Percentiles rank a stretch among this genome's conserved stretches.
phyloP scores from a whole-genome alignment of 176 grass and related monocot species.

The Bromus sterilis region DNA sequence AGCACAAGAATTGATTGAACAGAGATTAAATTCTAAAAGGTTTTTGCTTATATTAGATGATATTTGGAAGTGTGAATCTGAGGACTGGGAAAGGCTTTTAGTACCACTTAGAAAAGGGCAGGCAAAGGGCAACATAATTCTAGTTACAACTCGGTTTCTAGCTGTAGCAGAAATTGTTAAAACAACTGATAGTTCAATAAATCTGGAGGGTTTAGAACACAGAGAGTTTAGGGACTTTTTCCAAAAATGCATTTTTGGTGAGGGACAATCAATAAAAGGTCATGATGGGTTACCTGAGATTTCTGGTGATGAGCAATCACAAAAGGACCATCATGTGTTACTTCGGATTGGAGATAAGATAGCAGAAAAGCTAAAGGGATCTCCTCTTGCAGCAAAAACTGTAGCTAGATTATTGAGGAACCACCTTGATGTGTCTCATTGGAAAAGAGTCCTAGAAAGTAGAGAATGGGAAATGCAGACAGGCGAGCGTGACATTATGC shows the following conservation, averaged over 20 bases:
- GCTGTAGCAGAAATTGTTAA: not conserved
- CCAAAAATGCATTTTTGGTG: not conserved
- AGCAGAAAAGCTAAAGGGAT: not conserved
- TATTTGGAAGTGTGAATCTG: not conserved
- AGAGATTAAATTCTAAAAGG: not conserved
- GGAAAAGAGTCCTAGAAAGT: not conserved
- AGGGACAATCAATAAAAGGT: not conserved
- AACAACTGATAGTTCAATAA: not conserved
- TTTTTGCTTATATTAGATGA: conserved; percentile 8
- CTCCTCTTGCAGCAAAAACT: not conserved
- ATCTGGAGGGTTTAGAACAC: not conserved
- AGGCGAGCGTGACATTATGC: not conserved
- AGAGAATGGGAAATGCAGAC: conserved; percentile 8
- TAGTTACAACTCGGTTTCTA: not conserved
- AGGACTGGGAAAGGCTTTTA: not conserved
- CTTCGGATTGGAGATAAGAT: not conserved
- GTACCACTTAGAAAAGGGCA: not conserved
- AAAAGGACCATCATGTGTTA: not conserved
- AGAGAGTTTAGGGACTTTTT: not conserved
- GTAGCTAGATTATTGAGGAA: not conserved
- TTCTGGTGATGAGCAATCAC: not conserved
- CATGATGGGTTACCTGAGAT: not conserved
- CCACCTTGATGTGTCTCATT: not conserved
- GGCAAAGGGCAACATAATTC: not conserved
- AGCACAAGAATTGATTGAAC: not conserved